Base-by-base conservation (phyloP, 2,329 filamentous ascomycete genomes). In the Tothia fuscella region DNA sequence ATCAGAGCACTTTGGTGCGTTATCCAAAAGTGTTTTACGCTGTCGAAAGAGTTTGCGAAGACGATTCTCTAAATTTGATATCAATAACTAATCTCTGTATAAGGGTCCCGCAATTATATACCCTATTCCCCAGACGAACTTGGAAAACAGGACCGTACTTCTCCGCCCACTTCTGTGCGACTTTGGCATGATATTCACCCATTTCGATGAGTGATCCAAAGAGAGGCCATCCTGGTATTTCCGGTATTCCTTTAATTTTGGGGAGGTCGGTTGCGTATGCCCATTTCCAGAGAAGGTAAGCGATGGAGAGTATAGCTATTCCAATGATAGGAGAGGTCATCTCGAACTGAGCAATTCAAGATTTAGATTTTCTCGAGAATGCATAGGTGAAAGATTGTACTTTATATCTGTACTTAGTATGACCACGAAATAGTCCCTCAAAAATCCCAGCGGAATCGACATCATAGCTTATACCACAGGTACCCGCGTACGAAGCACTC, bases 1-100 rank as follows among this genome's bases (percentile, higher is more conserved):
- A 87, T 85, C 44, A 88, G 64, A 0, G 82, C 71, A 0, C 82
- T 83, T 52, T 87, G 82, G 51, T 89, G 79, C 7, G 76, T 81
- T 56, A 87, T 81, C 78, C 82, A 88, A 17, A 89, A 66, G 48
- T 80, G 68, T 42, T 74, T 76, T 25, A 88, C 81, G 0, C 80
- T 74, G 16, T 84, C 78, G 52, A 85, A 88, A 1, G 74, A 78
- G 51, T 89, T 89, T 47, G 81, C 82, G 52, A 86, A 86, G 24
- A 89, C 68, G 46, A 88, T 78, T 45, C 81, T 71, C 67, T 78
- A 46, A 14, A 26, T 12, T 4, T 12, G 4, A 22, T n/a, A 22
- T 7, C 5, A 13, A 26, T 12, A 32, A 30, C 28, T 40, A n/a
- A n/a, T n/a, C n/a, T n/a, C n/a, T n/a, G 7, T n/a, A 10, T 4